These are phyloP conservation scores for Mesembryanthemum crystallinum DNA, from an alignment of 148 eudicot genomes.

Conservation along the genomic window DNA sequence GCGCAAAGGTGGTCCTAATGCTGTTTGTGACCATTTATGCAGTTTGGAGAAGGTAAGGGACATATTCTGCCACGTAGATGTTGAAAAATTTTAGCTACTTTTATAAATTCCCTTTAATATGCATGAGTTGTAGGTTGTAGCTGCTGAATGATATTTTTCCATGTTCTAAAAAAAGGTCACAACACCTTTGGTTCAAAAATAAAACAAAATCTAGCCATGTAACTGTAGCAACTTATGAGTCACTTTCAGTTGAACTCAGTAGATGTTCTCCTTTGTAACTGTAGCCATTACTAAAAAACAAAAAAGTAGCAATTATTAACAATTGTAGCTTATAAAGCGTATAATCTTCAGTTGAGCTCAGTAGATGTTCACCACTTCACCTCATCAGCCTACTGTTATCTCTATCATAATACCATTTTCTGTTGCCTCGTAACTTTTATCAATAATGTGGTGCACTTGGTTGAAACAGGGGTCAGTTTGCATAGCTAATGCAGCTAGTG, in stretches of 20 bases:
- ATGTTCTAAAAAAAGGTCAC: not conserved
- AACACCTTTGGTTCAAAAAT: not conserved
- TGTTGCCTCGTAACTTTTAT: not conserved
- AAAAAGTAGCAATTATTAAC: not conserved
- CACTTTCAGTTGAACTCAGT: too few relatives aligned
- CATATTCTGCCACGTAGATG: not conserved
- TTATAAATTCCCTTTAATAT: not conserved
- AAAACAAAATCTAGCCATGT: too few relatives aligned
- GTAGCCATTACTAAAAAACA: too few relatives aligned
- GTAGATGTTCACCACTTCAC: not conserved
- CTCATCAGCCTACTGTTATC: not conserved
- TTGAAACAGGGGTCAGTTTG: conserved; percentile 84
- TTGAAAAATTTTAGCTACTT: not conserved
- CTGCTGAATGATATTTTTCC: too few relatives aligned
- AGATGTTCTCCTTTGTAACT: too few relatives aligned
- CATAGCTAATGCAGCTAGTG: conserved; percentile 93
- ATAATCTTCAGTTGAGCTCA: not conserved
- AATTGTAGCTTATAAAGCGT: not conserved
- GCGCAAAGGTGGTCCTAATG: conserved; percentile 84
- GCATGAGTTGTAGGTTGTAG: not conserved
- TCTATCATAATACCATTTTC: not conserved
- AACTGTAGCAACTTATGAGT: too few relatives aligned
- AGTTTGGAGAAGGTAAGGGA: conserved; percentile 56
- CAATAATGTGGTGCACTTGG: not conserved
- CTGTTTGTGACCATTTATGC: conserved; percentile 85